These are phyloP conservation scores for Antrodiella citrinella DNA, from an alignment of 768 basidiomycete genomes.

Conservation along the genomic window DNA sequence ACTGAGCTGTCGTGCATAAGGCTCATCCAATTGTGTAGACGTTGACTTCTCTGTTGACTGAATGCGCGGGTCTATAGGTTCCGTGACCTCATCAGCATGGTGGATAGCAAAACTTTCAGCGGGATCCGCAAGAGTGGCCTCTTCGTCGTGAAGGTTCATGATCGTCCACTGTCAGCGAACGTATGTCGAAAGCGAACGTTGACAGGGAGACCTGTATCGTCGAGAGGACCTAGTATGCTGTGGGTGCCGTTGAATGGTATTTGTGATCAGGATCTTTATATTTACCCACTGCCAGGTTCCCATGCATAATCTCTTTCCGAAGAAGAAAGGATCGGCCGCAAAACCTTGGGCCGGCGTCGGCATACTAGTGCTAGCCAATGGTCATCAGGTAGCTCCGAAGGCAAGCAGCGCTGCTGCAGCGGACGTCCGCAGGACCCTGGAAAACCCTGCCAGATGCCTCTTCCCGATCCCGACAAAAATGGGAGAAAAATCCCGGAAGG, in stretches of 20 bases:
- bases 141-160: conserved; percentile 7
- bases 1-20: conserved; percentile 24
- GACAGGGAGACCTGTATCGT: background rate
- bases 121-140: conserved; percentile 7
- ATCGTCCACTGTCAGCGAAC: background rate
- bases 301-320: background rate
- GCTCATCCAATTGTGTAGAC: conserved; percentile 26
- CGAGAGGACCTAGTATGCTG: background rate
- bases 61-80: conserved; percentile 33
- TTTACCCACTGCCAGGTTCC: background rate
- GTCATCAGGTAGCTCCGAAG: too few relatives aligned
- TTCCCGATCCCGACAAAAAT: too few relatives aligned
- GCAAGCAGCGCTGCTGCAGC: too few relatives aligned
- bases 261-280: background rate
- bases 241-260: background rate
- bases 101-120: conserved; percentile 10
- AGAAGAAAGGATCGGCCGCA: background rate
- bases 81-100: conserved; percentile 11
- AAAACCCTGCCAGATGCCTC: too few relatives aligned
- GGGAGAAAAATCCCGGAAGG: too few relatives aligned
- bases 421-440: too few relatives aligned
- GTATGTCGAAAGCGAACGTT: background rate
- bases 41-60: conserved; percentile 23
- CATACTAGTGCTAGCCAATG: too few relatives aligned
- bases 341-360: too few relatives aligned